A percentile compares a stretch with the other conserved stretches of the same genome.
These are phyloP conservation scores for Kwoniella shivajii DNA, from an alignment of 1,284 basidiomycete species.

Conservation along the genomic window DNA sequence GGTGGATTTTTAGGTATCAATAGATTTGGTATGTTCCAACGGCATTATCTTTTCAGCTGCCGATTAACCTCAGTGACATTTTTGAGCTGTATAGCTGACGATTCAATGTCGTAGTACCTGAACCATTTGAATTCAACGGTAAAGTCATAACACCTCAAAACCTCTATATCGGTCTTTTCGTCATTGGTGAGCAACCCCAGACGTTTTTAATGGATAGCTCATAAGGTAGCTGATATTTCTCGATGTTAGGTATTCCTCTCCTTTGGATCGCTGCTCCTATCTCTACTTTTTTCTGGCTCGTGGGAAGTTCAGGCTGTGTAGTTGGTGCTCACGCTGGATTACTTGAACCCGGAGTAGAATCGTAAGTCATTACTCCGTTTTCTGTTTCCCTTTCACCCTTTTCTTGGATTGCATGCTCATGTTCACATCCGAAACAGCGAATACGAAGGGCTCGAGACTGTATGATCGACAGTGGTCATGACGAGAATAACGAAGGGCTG, in stretches of 20 bases:
- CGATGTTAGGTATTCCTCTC: slow-evolving; percentile 46
- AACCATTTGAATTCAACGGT: slow-evolving; percentile 56
- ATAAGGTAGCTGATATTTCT: slow-evolving; percentile 5
- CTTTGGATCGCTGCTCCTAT: slow-evolving; percentile 54
- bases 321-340: slow-evolving; percentile 60
- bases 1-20: slow-evolving; percentile 90
- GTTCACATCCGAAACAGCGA: slow-evolving; percentile 21
- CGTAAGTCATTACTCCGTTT: slow-evolving; percentile 22
- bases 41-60: neutral
- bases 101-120: slow-evolving; percentile 30
- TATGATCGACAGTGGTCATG: slow-evolving; percentile 18
- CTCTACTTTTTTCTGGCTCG: slow-evolving; percentile 55
- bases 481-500: neutral
- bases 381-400: no score
- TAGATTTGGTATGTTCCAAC: slow-evolving; percentile 70
- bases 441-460: slow-evolving; percentile 44
- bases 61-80: neutral
- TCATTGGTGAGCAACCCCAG: slow-evolving; percentile 58
- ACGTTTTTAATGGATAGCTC: neutral
- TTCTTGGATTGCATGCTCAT: neutral
- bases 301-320: slow-evolving; percentile 53
- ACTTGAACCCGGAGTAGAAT: slow-evolving; percentile 60
- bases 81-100: neutral
- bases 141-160: slow-evolving; percentile 57
- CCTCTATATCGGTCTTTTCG: slow-evolving; percentile 65